phyloP scores from a whole-genome alignment of 78 protist genomes.

The Protostelium mycophagum region DNA sequence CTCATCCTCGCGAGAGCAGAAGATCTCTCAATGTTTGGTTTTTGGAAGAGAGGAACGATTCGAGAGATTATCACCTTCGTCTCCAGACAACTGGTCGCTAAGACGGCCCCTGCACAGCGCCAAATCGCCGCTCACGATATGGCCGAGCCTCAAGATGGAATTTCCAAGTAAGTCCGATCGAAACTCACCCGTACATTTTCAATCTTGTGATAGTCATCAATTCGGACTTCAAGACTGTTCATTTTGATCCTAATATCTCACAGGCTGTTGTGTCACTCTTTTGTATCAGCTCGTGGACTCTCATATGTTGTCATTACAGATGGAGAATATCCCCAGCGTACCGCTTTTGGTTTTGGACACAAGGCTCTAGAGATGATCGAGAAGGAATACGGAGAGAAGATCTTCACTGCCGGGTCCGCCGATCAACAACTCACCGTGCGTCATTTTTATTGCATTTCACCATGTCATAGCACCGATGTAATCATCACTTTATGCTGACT shows the following conservation, averaged over 20 bases:
- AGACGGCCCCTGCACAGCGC: constrained; percentile 30
- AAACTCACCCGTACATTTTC: no score
- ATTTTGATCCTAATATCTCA: neutral
- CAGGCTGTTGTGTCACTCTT: constrained; percentile 33
- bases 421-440: neutral
- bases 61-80: constrained; percentile 43
- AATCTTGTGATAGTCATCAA: no score
- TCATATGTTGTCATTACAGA: constrained; percentile 45
- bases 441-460: neutral
- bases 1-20: constrained; percentile 29
- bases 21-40: constrained; percentile 47
- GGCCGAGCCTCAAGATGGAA: neutral
- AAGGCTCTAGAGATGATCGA: neutral
- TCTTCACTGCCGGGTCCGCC: neutral
- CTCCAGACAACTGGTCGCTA: constrained; percentile 28
- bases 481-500: neutral
- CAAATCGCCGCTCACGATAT: constrained; percentile 14
- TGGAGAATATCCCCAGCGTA: constrained; percentile 48
- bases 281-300: constrained; percentile 10
- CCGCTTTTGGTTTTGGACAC: constrained; percentile 8
- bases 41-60: constrained; percentile 40
- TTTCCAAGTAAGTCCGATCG: neutral
- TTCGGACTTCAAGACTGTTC: neutral
- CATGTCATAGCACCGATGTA: neutral
- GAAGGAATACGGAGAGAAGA: neutral